These are phyloP conservation scores for Claviceps pazoutovae DNA, from an alignment of 2,329 filamentous ascomycete genomes.

Conservation along the genomic window DNA sequence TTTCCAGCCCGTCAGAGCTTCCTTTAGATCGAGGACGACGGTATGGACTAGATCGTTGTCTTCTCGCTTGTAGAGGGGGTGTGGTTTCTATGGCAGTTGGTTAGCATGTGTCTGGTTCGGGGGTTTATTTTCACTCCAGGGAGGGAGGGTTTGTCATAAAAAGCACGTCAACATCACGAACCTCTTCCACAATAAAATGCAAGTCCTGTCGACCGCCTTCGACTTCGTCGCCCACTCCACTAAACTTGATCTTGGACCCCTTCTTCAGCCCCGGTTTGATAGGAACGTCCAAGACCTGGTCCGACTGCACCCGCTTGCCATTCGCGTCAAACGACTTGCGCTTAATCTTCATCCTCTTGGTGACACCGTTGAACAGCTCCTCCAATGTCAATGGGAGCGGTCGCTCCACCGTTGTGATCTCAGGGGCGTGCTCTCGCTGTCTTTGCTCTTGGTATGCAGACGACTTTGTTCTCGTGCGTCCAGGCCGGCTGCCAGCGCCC, in stretches of 20 bases:
- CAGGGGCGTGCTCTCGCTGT: slow-evolving; percentile 43
- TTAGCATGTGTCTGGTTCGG: slow-evolving; percentile 3
- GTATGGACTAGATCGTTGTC: slow-evolving; percentile 74
- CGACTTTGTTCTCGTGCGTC: slow-evolving; percentile 29
- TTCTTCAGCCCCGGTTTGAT: slow-evolving; percentile 95
- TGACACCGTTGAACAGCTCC: slow-evolving; percentile 73
- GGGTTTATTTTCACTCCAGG: no score
- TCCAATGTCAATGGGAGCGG: slow-evolving; percentile 70
- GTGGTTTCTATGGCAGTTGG: slow-evolving; percentile 52
- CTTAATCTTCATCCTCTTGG: slow-evolving; percentile 98
- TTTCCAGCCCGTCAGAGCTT: slow-evolving; percentile 87
- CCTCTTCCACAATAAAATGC: slow-evolving; percentile 89
- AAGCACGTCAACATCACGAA: slow-evolving; percentile 28
- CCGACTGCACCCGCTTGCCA: slow-evolving; percentile 73
- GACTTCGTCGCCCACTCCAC: slow-evolving; percentile 92
- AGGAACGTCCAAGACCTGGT: slow-evolving; percentile 83
- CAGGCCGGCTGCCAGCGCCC: slow-evolving; percentile 22
- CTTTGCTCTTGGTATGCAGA: slow-evolving; percentile 22
- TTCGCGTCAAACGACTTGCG: slow-evolving; percentile 82
- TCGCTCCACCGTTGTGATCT: slow-evolving; percentile 83
- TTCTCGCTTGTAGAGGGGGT: slow-evolving; percentile 71
- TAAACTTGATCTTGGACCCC: slow-evolving; percentile 96
- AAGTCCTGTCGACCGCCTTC: slow-evolving; percentile 92
- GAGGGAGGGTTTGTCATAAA: no score
- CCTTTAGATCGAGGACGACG: slow-evolving; percentile 76